Base-by-base conservation (phyloP, 2,329 filamentous ascomycete species). In the Ascochyta lentis region DNA sequence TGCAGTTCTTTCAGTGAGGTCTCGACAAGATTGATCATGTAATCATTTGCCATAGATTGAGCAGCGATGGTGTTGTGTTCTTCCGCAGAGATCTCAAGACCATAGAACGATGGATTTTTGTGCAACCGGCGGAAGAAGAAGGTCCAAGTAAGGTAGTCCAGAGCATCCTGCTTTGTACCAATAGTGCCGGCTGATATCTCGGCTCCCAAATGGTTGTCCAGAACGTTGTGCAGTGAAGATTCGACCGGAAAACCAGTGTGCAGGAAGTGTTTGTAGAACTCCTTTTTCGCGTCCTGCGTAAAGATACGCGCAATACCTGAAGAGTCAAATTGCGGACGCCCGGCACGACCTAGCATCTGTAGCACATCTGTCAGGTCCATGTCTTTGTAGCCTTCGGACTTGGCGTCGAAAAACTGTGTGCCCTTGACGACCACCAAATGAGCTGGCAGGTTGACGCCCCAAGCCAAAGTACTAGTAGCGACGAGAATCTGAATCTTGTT, bases 241-340 rank as follows among this genome's bases (percentile, higher is more conserved):
- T 99, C 95, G 10, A 99, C 95, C 0, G 95, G 96, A 74, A 99
- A 99, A 1, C 95, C 96, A 0, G 94, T 98, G 72, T 99, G 95
- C 50, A 99, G 78, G 79, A 99, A 99, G 78, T 99, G 95, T 80
- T 99, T 99, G 79, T 99, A 99, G 76, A 99, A 99, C 56, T 96
- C 92, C 78, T 99, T 99, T 82, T 98, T 99, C 2, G 94, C 82
- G 68, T 98, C 93, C 69, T 99, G 93, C 0, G 95, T 99, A 72
- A 99, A 96, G 71, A 99, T 99, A 27, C 94, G 89, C 9, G 95
- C 96, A 54, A 99, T 96, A 63, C 96, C 95, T 0, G 93, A 96
- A 49, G 89, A 90, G 76, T 99, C 95, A 73, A 99, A 99, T 72
- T 99, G 95, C 3, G 95, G 95, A 60, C 95, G 90, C 15, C 95